Evolutionary conservation across 169 alveolate genomes (phyloP).

Genomic region (Plasmodium reichenowi): DNA sequence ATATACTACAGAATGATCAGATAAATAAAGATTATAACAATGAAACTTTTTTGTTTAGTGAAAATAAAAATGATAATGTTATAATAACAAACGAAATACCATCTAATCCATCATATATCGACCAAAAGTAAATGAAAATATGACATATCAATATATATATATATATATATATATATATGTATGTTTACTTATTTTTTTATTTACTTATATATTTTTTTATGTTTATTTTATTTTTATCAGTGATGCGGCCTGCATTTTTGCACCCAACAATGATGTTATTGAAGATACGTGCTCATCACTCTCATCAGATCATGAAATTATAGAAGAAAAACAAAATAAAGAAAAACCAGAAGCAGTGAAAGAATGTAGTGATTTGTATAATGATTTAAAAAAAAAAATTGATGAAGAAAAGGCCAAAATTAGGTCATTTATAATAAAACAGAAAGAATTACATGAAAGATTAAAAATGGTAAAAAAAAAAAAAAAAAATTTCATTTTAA

Average conservation of each 20-base stretch:
- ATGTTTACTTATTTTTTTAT: neutral
- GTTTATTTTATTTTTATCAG: neutral
- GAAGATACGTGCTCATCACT: conserved; percentile 71
- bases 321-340: conserved; percentile 38
- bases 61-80: conserved; percentile 28
- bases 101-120: conserved; percentile 36
- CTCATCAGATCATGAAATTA: conserved; percentile 71
- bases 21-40: conserved; percentile 17
- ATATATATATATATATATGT: neutral
- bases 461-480: conserved; percentile 50
- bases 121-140: conserved; percentile 35
- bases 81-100: conserved; percentile 29
- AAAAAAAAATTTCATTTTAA: neutral
- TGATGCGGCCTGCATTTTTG: conserved; percentile 71
- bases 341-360: conserved; percentile 51
- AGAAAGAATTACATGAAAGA: conserved; percentile 80
- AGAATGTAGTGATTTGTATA: conserved; percentile 64
- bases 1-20: neutral
- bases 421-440: conserved; percentile 81
- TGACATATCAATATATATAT: neutral
- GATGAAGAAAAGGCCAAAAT: conserved; percentile 81
- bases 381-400: conserved; percentile 80
- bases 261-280: conserved; percentile 68
- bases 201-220: neutral
- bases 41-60: conserved; percentile 6